phyloP scores from a whole-genome alignment of 78 protist genomes.

The Dictyostelium capitatum region DNA sequence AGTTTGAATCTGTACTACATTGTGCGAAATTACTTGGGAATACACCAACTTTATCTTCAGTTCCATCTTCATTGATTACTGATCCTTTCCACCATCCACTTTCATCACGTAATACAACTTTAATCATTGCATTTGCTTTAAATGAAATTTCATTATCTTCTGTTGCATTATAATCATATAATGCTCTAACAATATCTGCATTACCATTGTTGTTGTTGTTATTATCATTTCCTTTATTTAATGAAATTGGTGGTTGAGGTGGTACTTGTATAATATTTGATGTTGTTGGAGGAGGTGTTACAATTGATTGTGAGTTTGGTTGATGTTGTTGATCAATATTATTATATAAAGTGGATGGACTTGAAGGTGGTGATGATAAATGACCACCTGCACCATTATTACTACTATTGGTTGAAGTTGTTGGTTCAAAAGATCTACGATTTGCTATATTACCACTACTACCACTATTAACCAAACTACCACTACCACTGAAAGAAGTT shows the following conservation, averaged over 20 bases:
- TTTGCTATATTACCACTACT: not conserved
- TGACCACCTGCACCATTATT: not conserved
- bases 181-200: constrained; percentile 59
- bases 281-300: constrained; percentile 18
- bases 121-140: constrained; percentile 53
- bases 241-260: constrained; percentile 11
- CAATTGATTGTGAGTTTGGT: constrained; percentile 7
- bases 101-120: constrained; percentile 76
- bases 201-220: not conserved
- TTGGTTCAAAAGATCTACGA: constrained; percentile 2
- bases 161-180: constrained; percentile 78
- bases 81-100: constrained; percentile 87
- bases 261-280: not conserved
- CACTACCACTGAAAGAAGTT: not conserved
- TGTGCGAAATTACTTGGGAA: constrained; percentile 76
- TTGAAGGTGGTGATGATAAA: not conserved
- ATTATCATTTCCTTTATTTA: not conserved
- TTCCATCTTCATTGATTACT: constrained; percentile 22
- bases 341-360: constrained; percentile 3
- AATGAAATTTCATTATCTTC: constrained; percentile 81
- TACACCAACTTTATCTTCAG: constrained; percentile 50
- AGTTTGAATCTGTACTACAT: not conserved
- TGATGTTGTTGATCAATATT: constrained; percentile 54
- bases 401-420: not conserved
- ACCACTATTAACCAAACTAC: not conserved